Base-by-base conservation (phyloP, 129 eudicot genomes). In the Lactuca sativa region DNA sequence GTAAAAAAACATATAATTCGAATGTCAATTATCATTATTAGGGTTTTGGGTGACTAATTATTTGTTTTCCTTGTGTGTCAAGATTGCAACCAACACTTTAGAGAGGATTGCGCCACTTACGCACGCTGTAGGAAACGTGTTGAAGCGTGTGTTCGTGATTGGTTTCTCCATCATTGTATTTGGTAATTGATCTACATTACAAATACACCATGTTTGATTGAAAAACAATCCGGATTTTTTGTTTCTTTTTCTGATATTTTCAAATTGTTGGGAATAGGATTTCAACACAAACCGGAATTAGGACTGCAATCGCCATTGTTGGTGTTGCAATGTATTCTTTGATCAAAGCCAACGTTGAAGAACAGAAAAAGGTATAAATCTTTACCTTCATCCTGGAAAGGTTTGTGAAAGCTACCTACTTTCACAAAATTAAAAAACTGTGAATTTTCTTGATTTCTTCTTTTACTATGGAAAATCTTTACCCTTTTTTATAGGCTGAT, bases 61-160 rank as follows among this genome's bases (percentile, higher is more conserved):
- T 43, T 1, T 43, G 37, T 33, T 2, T 33, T n/a, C 37, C 2
- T 4, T 33, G 64, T 31, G 5, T 40, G 53, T 59, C 25, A 67
- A 84, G 89, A 62, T 84, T 65, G 89, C 89, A 1, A 84, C 89
- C 56, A 84, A 84, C 73, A 84, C 89, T 38, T 49, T 84, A 43
- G 89, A 84, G 59, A 58, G 89, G 8, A 85, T 84, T n/a, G 89
- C 89, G 4, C 89, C 89, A 9, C 85, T 84, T 72, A 84, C 89
- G 5, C 89, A 84, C 36, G 89, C 89, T 9, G 89, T 84, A 61
- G 89, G 89, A 48, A 84, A 84, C 71, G 89, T 84, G 61, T 49
- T 84, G 78, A 84, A 84, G 67, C 83, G 89, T 47, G 83, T 84
- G 55, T 84, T 84, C 80, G 89, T 84, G 70, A 84, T 84, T 33